Base-by-base conservation (phyloP, 2,329 filamentous ascomycete species). In the Xylariomycetidae sp. region DNA sequence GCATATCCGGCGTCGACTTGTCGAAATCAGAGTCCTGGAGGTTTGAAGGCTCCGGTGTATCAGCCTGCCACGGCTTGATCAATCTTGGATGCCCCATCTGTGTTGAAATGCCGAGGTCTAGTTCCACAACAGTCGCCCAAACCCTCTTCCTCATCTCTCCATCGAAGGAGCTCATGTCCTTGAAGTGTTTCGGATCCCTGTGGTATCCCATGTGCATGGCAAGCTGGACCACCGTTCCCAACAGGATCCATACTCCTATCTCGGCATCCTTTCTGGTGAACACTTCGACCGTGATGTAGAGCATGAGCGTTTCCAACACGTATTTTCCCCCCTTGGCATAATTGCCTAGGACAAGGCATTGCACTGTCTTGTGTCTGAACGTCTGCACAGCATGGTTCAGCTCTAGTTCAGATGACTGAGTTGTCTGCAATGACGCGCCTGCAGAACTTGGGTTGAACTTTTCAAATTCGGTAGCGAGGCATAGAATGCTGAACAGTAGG, bases 21-120 rank as follows among this genome's bases (percentile, higher is more conserved):
- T 61, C 49, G 27, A 73, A 61, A 26, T 73, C 69, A 1, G 41
- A 44, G 33, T 72, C 68, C 1, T 59, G 43, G 0, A 71, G 50
- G 30, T 72, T 72, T 0, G 51, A 50, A 2, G 69, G 69, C 22
- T 60, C 55, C 12, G 50, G 42, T 0, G 65, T 66, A 37, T 73
- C 68, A 22, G 51, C 55, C 11, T 64, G 54, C 13, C 57, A 50
- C 5, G 60, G 51, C 5, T 58, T 56, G 9, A 70, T 56, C 48
- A 69, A 59, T 2, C 60, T 56, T 1, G 68, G 68, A 14, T 72
- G 45, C 2, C 69, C 69, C 37, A 70, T 57, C 30, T 70, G 66
- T 10, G 62, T 58, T 0, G 65, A 67, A 4, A 68, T 56, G 0
- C 63, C 43, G 3, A 66, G 48, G 27, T 72, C 68, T 3, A 64